These are phyloP conservation scores for Mercurialis annua DNA, from an alignment of 345 rosid species.

Conservation along the genomic window DNA sequence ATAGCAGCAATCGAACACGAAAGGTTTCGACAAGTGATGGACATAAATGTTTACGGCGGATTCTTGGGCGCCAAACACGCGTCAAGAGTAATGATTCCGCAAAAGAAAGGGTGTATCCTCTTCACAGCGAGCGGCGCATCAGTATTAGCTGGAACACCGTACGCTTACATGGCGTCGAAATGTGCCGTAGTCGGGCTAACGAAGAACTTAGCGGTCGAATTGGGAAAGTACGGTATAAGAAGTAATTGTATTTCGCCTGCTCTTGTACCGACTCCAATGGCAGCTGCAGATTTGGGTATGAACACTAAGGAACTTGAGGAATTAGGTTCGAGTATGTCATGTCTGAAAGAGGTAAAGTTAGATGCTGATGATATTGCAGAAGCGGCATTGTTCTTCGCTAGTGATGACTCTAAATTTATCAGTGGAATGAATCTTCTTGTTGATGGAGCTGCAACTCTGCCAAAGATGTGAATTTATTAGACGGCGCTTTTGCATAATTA, in stretches of 20 bases:
- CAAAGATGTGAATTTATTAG: not conserved
- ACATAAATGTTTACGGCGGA: slow-evolving; percentile 8
- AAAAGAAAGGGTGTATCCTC: slow-evolving; percentile 9
- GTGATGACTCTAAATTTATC: slow-evolving; percentile 6
- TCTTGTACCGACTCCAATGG: not conserved
- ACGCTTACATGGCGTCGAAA: slow-evolving; percentile 16
- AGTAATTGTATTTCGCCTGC: slow-evolving; percentile 11
- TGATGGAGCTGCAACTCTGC: slow-evolving; percentile 6
- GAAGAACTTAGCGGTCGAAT: slow-evolving; percentile 9
- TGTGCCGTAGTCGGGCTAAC: slow-evolving; percentile 9
- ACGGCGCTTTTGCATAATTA: no score
- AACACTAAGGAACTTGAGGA: no score
- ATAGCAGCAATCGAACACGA: no score
- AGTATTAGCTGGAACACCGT: not conserved
- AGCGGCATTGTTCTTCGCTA: slow-evolving; percentile 5
- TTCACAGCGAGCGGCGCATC: slow-evolving; percentile 9
- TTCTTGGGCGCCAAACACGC: slow-evolving; percentile 21
- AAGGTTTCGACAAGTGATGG: slow-evolving; percentile 5
- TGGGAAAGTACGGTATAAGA: slow-evolving; percentile 10
- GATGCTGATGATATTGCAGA: slow-evolving; percentile 10
- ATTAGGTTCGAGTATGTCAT: not conserved
- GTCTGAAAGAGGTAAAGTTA: not conserved
- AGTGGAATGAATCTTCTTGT: slow-evolving; percentile 8
- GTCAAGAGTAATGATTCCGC: slow-evolving; percentile 18
- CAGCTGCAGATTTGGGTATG: no score